Percentiles rank a stretch among this genome's conserved stretches.
Conservation (phyloP, 495 filamentous ascomycete species). For the Immersiella caudata region DNA sequence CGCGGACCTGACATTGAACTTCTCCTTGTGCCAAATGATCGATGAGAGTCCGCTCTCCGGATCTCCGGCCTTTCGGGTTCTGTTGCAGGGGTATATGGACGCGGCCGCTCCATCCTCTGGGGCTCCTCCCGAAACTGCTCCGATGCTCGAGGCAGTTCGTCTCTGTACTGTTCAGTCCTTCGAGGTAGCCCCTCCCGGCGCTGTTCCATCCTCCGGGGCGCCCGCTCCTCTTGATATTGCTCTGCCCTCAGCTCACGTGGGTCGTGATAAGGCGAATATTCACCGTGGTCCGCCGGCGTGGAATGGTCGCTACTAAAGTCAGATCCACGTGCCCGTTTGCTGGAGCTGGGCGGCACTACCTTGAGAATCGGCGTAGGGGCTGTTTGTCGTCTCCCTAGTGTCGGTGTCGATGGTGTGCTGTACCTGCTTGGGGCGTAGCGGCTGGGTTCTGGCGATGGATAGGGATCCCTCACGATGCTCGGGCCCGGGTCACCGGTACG, state of each 20-base stretch:
- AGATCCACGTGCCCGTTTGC: background rate
- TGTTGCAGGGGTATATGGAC: background rate
- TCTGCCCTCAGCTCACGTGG: no score
- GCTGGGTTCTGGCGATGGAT: background rate
- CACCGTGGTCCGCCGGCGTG: background rate
- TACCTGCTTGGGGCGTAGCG: background rate
- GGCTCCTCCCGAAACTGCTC: background rate
- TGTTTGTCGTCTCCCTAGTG: background rate
- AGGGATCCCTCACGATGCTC: background rate
- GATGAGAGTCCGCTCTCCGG: background rate
- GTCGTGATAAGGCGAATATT: background rate
- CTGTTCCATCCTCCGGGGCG: background rate
- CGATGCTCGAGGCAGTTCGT: background rate
- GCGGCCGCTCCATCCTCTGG: background rate
- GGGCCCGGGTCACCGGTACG: background rate
- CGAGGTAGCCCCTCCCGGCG: background rate
- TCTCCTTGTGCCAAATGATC: background rate
- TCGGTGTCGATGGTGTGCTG: background rate
- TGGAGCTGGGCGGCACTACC: background rate
- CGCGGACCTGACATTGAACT: background rate
- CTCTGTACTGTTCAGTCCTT: background rate
- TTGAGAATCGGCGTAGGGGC: background rate
- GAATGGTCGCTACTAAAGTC: background rate
- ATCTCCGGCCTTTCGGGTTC: background rate
- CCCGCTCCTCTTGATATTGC: background rate